Evolutionary conservation across 805 yeast genomes (phyloP).

Genomic region (Saturnispora besseyi): DNA sequence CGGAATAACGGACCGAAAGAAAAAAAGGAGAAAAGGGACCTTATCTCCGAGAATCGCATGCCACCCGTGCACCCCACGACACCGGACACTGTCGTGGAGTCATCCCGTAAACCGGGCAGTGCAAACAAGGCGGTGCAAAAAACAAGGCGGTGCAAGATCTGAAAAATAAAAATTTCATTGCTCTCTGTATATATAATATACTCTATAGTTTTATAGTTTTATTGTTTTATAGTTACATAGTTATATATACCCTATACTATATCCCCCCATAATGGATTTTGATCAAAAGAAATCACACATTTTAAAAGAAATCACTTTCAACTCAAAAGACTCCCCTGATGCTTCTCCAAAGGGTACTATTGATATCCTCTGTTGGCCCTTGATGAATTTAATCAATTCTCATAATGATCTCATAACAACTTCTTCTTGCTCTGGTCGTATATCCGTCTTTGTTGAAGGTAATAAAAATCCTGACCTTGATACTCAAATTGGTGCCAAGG

Average conservation of each 20-base stretch:
- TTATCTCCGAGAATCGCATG: neutral
- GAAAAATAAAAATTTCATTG: neutral
- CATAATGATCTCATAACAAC: slow-evolving; percentile 71
- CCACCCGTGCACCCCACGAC: neutral
- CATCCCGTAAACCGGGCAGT: neutral
- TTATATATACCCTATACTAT: too few species aligned
- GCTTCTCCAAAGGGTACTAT: slow-evolving; percentile 84
- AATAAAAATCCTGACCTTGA: slow-evolving; percentile 29
- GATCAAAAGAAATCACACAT: slow-evolving; percentile 56
- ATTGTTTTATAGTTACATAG: too few species aligned
- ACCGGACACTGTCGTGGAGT: neutral
- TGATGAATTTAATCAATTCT: slow-evolving; percentile 58
- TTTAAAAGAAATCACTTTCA: slow-evolving; percentile 41
- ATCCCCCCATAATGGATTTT: slow-evolving; percentile 36
- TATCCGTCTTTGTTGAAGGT: slow-evolving; percentile 77
- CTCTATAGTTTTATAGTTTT: too few species aligned
- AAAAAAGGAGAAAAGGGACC: neutral
- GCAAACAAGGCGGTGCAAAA: neutral
- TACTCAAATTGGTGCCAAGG: slow-evolving; percentile 65
- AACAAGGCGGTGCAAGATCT: neutral
- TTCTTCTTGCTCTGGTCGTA: slow-evolving; percentile 81
- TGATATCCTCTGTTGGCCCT: slow-evolving; percentile 65
- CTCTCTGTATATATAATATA: too few species aligned
- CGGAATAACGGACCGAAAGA: neutral
- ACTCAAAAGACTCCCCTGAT: slow-evolving; percentile 40